Conservation (phyloP, 176 grass and related monocot genomes). For the Eremochloa ophiuroides region DNA sequence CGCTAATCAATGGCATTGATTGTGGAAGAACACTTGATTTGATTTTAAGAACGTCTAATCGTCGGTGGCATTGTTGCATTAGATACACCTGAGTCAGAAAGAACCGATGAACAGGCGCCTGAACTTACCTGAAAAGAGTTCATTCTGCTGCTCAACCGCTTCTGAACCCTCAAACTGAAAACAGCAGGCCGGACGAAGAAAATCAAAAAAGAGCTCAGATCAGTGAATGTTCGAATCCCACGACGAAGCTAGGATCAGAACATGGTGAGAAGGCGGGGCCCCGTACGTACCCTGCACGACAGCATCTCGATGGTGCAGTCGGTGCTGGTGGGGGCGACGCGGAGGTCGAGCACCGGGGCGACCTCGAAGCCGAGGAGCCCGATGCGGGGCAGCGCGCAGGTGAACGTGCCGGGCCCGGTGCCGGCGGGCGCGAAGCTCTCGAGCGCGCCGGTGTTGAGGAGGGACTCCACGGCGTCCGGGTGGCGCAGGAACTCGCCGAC, state of each 20-base stretch:
- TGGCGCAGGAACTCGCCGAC: constrained; percentile 67
- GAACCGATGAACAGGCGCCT: neutral
- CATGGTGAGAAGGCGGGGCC: neutral
- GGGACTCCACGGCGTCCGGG: constrained; percentile 61
- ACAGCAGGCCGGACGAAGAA: neutral
- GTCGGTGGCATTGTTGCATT: neutral
- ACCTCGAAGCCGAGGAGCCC: constrained; percentile 71
- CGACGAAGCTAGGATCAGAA: neutral
- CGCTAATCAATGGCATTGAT: neutral
- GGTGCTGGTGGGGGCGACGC: constrained; percentile 47
- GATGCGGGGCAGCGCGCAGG: constrained; percentile 70
- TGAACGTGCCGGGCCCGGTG: constrained; percentile 17
- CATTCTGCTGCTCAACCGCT: constrained; percentile 60
- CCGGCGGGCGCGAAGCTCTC: constrained; percentile 52
- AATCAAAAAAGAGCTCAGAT: neutral
- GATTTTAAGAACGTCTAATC: neutral
- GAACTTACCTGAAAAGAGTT: constrained; percentile 60
- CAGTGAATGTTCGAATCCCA: neutral
- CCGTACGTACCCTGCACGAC: constrained; percentile 53
- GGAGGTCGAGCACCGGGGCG: constrained; percentile 68
- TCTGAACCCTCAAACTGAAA: constrained; percentile 78
- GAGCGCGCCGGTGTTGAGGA: constrained; percentile 73
- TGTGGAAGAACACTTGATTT: neutral
- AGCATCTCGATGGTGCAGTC: constrained; percentile 89
- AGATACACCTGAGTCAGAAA: neutral